phyloP scores from a whole-genome alignment of 495 filamentous ascomycete species.

The Neurospora terricola region DNA sequence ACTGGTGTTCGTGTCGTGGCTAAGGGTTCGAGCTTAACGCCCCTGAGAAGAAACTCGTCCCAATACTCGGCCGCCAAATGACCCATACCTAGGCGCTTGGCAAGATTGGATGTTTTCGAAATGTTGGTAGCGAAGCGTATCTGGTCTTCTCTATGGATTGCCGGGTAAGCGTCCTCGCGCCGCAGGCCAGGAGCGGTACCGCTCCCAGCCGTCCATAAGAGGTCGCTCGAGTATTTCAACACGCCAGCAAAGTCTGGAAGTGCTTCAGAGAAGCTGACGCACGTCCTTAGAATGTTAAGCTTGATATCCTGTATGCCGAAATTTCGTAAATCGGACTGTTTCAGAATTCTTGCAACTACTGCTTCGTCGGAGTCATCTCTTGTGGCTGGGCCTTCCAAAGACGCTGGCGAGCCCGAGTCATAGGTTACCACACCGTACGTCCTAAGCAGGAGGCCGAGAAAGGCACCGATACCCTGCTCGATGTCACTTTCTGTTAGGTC shows the following conservation, averaged over 20 bases:
- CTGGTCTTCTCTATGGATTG: slow-evolving; percentile 74
- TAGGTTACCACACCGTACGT: slow-evolving; percentile 41
- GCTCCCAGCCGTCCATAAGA: slow-evolving; percentile 72
- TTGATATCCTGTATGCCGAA: slow-evolving; percentile 66
- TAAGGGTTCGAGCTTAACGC: slow-evolving; percentile 53
- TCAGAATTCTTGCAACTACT: slow-evolving; percentile 39
- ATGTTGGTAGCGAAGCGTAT: slow-evolving; percentile 71
- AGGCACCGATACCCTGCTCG: slow-evolving; percentile 56
- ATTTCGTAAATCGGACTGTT: slow-evolving; percentile 41
- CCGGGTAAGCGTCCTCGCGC: slow-evolving; percentile 49
- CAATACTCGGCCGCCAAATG: slow-evolving; percentile 77
- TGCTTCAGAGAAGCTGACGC: slow-evolving; percentile 87
- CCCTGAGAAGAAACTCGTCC: slow-evolving; percentile 89
- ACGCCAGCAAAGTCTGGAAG: slow-evolving; percentile 86
- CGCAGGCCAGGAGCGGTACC: slow-evolving; percentile 62
- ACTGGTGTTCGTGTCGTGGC: slow-evolving; percentile 46
- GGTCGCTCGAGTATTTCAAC: slow-evolving; percentile 70
- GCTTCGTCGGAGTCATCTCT: slow-evolving; percentile 37
- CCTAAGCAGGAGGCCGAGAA: slow-evolving; percentile 37
- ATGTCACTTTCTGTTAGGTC: slow-evolving; percentile 68
- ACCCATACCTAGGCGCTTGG: slow-evolving; percentile 59
- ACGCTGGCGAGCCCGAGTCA: slow-evolving; percentile 8
- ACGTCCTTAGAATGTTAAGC: slow-evolving; percentile 70
- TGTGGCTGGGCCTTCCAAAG: slow-evolving; percentile 2
- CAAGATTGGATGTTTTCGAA: slow-evolving; percentile 66